Percentiles rank a stretch among this genome's conserved stretches.
phyloP scores from a whole-genome alignment of 75 land plant genomes.

The Selaginella moellendorffii region DNA sequence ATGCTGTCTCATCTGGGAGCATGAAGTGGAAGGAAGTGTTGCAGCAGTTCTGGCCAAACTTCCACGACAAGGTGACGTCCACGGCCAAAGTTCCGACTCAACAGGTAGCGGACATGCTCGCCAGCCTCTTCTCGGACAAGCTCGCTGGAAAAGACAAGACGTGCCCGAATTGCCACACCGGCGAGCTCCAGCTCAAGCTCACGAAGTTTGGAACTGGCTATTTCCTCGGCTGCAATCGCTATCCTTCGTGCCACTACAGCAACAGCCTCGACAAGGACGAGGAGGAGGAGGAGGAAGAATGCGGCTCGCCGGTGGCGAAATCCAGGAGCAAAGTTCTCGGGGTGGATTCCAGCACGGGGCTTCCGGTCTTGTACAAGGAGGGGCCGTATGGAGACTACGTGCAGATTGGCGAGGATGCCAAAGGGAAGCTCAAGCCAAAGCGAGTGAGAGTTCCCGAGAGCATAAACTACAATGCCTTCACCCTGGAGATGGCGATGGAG shows the following conservation, averaged over 20 bases:
- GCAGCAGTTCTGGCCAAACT: conserved; percentile 23
- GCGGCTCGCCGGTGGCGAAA: conserved; percentile 14
- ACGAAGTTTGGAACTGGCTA: conserved; percentile 25
- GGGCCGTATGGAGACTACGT: conserved; percentile 30
- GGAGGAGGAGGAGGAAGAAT: conserved; percentile 8
- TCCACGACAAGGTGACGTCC: conserved; percentile 17
- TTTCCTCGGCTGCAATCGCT: conserved; percentile 25
- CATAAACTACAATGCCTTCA: conserved; percentile 14
- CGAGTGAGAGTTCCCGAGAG: conserved; percentile 11
- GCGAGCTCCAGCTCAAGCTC: conserved; percentile 21
- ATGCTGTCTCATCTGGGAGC: conserved; percentile 25
- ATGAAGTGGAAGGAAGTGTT: conserved; percentile 20
- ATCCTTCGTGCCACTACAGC: conserved; percentile 19
- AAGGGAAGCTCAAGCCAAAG: not conserved
- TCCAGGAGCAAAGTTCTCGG: conserved; percentile 17
- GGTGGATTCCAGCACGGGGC: conserved; percentile 19
- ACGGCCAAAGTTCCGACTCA: conserved; percentile 18
- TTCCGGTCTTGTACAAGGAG: conserved; percentile 17
- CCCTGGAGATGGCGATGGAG: conserved; percentile 18
- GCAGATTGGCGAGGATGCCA: conserved; percentile 19
- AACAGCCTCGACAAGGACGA: conserved; percentile 3
- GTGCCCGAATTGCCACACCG: conserved; percentile 12
- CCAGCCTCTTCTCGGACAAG: conserved; percentile 7
- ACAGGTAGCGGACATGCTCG: conserved; percentile 10
- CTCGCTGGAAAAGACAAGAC: not conserved